phyloP scores from a whole-genome alignment of 805 yeast genomes.

The Saccharomycopsis sp. region DNA sequence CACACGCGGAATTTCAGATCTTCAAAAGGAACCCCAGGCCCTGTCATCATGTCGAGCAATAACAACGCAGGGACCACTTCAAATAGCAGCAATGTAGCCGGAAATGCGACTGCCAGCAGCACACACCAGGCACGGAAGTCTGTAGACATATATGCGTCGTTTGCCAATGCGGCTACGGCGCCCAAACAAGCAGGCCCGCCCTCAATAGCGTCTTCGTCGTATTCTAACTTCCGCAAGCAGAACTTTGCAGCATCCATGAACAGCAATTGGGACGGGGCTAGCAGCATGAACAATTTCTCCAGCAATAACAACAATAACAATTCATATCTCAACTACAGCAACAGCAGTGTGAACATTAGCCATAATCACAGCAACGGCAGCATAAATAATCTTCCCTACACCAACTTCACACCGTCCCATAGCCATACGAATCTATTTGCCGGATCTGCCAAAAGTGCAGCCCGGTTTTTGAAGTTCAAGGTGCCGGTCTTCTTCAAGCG shows the following conservation, averaged over 20 bases:
- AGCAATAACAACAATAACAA: not conserved
- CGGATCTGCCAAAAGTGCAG: conserved; percentile 13
- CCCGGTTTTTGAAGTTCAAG: conserved; percentile 20
- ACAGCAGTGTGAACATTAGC: not conserved
- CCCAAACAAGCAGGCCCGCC: conserved; percentile 13
- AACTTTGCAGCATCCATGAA: conserved; percentile 5
- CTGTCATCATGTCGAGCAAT: not conserved
- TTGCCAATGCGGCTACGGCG: not conserved
- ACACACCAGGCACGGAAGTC: conserved; percentile 4
- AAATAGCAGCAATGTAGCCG: no score
- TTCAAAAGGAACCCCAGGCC: no score
- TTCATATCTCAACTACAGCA: conserved; percentile 1
- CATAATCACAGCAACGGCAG: not conserved
- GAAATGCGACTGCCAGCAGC: no score
- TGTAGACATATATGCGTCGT: conserved; percentile 13
- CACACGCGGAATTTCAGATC: no score
- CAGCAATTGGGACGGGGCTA: not conserved
- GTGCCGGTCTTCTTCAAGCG: conserved; percentile 36
- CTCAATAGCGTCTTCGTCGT: conserved; percentile 21
- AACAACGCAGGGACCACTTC: not conserved
- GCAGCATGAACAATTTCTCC: not conserved
- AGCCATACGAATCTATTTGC: conserved; percentile 4
- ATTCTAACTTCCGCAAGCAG: conserved; percentile 18
- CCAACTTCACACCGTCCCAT: not conserved
- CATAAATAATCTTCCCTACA: not conserved